Percentiles rank a stretch among this genome's conserved stretches.
These are phyloP conservation scores for Calonectria honghensis DNA, from an alignment of 2,329 filamentous ascomycete genomes.

Conservation along the genomic window DNA sequence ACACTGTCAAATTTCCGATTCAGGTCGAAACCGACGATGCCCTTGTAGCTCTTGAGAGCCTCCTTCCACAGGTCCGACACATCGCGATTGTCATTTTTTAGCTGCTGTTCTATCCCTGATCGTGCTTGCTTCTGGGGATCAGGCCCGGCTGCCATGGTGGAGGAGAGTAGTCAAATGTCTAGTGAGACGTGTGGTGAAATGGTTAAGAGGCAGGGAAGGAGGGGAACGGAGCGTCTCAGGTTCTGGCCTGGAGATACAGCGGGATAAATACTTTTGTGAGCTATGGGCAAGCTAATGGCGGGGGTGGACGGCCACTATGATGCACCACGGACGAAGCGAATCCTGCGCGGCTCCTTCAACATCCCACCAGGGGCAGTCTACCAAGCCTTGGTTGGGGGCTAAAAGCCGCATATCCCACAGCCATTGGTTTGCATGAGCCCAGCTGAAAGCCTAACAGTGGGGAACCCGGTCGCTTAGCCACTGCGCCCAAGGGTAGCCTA, in stretches of 20 bases:
- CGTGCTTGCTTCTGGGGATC: not conserved
- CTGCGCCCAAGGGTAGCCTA: not conserved
- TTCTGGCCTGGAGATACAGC: not conserved
- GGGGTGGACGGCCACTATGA: not conserved
- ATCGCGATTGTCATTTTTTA: constrained; percentile 55
- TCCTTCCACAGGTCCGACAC: constrained; percentile 59
- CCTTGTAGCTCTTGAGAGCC: constrained; percentile 57
- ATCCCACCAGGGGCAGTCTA: not conserved
- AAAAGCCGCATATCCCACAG: not conserved
- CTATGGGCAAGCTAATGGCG: too few species aligned
- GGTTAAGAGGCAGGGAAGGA: not conserved
- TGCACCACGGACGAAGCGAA: not conserved
- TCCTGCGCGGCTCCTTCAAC: not conserved
- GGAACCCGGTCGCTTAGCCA: not conserved
- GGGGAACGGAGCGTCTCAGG: too few species aligned
- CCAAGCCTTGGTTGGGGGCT: not conserved
- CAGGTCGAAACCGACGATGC: constrained; percentile 58
- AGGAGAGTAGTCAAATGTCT: not conserved
- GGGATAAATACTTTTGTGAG: not conserved
- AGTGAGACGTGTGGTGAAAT: too few species aligned
- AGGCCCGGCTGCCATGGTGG: not conserved
- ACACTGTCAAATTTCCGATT: constrained; percentile 55
- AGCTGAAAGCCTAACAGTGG: not conserved
- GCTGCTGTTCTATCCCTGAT: constrained; percentile 36
- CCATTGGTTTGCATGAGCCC: not conserved